phyloP scores from a whole-genome alignment of 208 protist species.

The Wallacemonas sp. region DNA sequence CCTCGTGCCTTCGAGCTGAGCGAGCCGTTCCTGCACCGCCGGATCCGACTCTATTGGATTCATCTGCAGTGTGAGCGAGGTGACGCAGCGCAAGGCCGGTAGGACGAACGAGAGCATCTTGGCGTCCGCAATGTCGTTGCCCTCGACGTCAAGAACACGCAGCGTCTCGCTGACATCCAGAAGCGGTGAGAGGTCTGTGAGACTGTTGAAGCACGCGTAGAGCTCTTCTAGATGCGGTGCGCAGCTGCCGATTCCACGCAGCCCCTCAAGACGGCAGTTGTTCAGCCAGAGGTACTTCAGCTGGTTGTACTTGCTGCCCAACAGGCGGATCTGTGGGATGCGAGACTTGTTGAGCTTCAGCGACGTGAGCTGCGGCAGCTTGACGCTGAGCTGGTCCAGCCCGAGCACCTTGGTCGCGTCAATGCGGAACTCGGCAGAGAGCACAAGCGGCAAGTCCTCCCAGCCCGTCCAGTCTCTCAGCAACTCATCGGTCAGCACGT shows the following conservation, averaged over 20 bases:
- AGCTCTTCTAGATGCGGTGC: slow-evolving; percentile 69
- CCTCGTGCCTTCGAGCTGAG: not conserved
- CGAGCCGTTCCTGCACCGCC: slow-evolving; percentile 6
- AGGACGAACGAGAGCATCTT: slow-evolving; percentile 29
- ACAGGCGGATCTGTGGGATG: slow-evolving; percentile 62
- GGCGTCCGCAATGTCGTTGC: slow-evolving; percentile 61
- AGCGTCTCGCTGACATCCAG: slow-evolving; percentile 64
- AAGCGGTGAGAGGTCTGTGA: slow-evolving; percentile 58
- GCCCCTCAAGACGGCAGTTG: slow-evolving; percentile 57
- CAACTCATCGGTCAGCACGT: slow-evolving; percentile 55
- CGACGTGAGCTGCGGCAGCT: slow-evolving; percentile 54
- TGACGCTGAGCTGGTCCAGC: slow-evolving; percentile 48
- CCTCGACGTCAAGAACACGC: slow-evolving; percentile 85
- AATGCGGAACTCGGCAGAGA: slow-evolving; percentile 60
- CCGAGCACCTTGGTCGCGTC: slow-evolving; percentile 55
- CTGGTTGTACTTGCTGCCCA: slow-evolving; percentile 56
- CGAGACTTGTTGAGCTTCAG: slow-evolving; percentile 67
- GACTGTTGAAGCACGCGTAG: slow-evolving; percentile 83
- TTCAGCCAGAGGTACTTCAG: slow-evolving; percentile 80
- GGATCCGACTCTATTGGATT: slow-evolving; percentile 46
- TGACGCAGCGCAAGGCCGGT: slow-evolving; percentile 38
- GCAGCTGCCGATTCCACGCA: slow-evolving; percentile 68
- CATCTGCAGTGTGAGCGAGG: slow-evolving; percentile 56
- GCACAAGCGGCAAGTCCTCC: slow-evolving; percentile 70
- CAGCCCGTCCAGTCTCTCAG: slow-evolving; percentile 73